These are phyloP conservation scores for Yamadazyma mexicana DNA, from an alignment of 1,139 yeast species.

Conservation along the genomic window DNA sequence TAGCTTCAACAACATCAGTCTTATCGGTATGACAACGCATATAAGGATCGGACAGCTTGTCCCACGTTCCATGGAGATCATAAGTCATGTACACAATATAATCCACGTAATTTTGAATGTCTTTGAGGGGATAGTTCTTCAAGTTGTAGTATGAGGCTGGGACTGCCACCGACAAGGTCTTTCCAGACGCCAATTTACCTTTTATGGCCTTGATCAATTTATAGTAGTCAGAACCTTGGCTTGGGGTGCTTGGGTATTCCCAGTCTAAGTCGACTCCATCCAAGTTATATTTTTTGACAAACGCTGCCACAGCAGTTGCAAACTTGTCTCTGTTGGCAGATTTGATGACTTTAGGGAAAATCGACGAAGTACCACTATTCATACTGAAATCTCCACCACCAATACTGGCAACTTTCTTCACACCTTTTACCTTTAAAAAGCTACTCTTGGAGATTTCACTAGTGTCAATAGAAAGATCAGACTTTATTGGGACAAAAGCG, in stretches of 20 bases:
- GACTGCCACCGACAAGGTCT: slow-evolving; percentile 19
- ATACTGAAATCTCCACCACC: slow-evolving; percentile 18
- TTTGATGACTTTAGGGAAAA: slow-evolving; percentile 12
- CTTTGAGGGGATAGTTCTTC: slow-evolving; percentile 15
- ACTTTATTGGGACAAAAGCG: slow-evolving; percentile 16
- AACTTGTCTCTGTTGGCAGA: slow-evolving; percentile 12
- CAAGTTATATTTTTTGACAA: slow-evolving; percentile 14
- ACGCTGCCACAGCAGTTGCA: slow-evolving; percentile 14
- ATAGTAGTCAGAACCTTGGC: slow-evolving; percentile 15
- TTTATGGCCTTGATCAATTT: slow-evolving; percentile 15
- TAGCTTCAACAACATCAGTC: slow-evolving; percentile 8
- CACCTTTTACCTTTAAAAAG: slow-evolving; percentile 13
- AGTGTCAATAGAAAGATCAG: slow-evolving; percentile 14
- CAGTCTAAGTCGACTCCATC: slow-evolving; percentile 23
- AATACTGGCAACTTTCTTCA: slow-evolving; percentile 15
- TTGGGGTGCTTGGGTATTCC: slow-evolving; percentile 19
- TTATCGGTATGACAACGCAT: slow-evolving; percentile 18
- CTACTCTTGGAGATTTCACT: slow-evolving; percentile 3
- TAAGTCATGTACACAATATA: slow-evolving; percentile 19
- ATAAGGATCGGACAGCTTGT: slow-evolving; percentile 3
- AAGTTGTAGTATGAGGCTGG: slow-evolving; percentile 16
- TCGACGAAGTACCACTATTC: slow-evolving; percentile 11
- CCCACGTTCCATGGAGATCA: slow-evolving; percentile 19
- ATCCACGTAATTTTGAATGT: slow-evolving; percentile 16
- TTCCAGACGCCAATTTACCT: slow-evolving; percentile 11